Conservation (phyloP, 2,329 filamentous ascomycete species). For the Diaporthe sp. region DNA sequence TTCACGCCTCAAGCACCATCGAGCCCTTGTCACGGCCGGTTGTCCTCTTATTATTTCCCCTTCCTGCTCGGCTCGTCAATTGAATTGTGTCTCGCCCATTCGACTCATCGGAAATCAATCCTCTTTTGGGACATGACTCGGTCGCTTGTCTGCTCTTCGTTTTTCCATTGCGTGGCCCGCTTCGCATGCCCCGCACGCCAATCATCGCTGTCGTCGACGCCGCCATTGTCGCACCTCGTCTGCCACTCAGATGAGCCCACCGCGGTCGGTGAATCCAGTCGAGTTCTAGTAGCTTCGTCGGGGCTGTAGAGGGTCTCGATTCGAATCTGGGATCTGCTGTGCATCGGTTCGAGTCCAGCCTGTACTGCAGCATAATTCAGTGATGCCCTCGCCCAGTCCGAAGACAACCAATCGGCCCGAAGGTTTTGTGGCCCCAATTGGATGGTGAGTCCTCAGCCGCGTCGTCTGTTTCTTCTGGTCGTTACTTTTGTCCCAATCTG, state of each 20-base stretch:
- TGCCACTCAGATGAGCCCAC: constrained; percentile 28
- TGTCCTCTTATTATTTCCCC: constrained; percentile 1
- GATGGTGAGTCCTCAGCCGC: constrained; percentile 38
- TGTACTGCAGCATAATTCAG: neutral
- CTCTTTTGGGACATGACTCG: constrained; percentile 40
- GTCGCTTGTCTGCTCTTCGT: constrained; percentile 26
- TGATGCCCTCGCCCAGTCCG: constrained; percentile 35
- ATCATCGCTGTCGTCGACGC: constrained; percentile 3
- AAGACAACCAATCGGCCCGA: constrained; percentile 35
- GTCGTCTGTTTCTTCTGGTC: neutral
- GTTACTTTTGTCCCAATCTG: constrained; percentile 28
- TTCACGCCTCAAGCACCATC: neutral
- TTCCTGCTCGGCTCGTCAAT: constrained; percentile 11
- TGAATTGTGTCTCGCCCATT: constrained; percentile 7
- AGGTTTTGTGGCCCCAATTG: constrained; percentile 38
- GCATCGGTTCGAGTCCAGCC: constrained; percentile 12
- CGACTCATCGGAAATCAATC: constrained; percentile 27
- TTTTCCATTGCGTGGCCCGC: constrained; percentile 24
- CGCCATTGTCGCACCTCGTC: constrained; percentile 21
- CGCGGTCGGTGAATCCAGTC: constrained; percentile 28
- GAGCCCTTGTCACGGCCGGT: constrained; percentile 7
- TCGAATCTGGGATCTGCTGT: constrained; percentile 15
- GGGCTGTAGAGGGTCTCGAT: constrained; percentile 4
- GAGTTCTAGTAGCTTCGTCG: constrained; percentile 31
- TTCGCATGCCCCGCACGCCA: constrained; percentile 13